Evolutionary conservation across 345 rosid genomes (phyloP), one percentile per base, ranked within the genome.

Genomic region (Euphorbia tirucalli): DNA sequence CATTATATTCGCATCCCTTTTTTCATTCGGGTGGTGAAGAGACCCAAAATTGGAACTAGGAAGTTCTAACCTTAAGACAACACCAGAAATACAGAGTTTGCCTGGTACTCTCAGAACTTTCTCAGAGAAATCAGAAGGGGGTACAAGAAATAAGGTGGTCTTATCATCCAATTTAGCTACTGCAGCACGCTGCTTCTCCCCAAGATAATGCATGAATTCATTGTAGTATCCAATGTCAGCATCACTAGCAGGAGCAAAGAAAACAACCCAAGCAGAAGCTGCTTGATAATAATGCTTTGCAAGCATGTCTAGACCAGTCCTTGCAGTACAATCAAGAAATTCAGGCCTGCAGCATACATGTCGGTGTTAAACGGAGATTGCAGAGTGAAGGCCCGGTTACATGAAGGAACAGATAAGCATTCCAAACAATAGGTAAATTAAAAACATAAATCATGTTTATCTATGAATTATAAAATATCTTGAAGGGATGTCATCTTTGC

Each of bases 281-380:
- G 98, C 97, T 82, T 92, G 97, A 75, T 92, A 90, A 68, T 92
- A 94, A 81, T 94, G 97, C 81, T 92, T 94, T 19, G 95, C 89
- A 69, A 94, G 90, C 97, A 92, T 92, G 81, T 90, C 98, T 52
- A 94, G 81, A 71, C 95, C 89, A 63, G 98, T 94, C 79, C 97
- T 88, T 50, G 98, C 98, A 3, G 98, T 94, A 85, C 97, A 94
- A 82, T 94, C 96, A 72, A 94, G 79, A 77, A 87, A 87, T 78
- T 89, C 94, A 39, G 98, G 98, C 88, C 98, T 92, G 89, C 65
- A 85, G 73, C 65, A 74, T 32, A 49, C 35, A 46, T 52, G 10
- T 31, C 0, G 37, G 16, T 15, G 43, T 30, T 59, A 68, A 35
- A 25, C 18, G n/a, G 14, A 50, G 15, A 43, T 55, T 49, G 15